Evolutionary conservation across 2,329 filamentous ascomycete species (phyloP).

Genomic region (Exophiala viscosa): DNA sequence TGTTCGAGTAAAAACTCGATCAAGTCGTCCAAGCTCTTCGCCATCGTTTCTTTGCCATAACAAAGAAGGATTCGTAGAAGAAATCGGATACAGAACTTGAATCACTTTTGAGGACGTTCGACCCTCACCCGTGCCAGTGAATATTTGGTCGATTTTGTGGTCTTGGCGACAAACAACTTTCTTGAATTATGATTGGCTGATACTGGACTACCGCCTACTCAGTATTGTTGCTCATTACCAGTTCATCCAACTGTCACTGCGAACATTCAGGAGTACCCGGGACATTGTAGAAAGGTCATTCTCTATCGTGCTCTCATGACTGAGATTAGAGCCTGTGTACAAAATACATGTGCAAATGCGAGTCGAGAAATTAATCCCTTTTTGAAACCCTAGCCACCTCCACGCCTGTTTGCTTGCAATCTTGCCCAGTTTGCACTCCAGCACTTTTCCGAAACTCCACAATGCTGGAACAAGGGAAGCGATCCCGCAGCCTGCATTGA

Average conservation of each 20-base stretch:
- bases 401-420: slow-evolving; percentile 3
- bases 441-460: slow-evolving; percentile 23
- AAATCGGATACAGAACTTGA: background rate
- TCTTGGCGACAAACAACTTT: slow-evolving; percentile 2
- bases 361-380: slow-evolving; percentile 14
- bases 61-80: background rate
- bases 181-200: slow-evolving; percentile 2
- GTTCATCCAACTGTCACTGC: background rate
- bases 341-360: slow-evolving; percentile 6
- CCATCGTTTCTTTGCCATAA: slow-evolving; percentile 37
- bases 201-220: background rate
- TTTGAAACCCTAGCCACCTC: background rate
- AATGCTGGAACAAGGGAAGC: slow-evolving; percentile 14
- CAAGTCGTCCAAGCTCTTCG: slow-evolving; percentile 52
- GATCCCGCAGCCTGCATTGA: slow-evolving; percentile 1
- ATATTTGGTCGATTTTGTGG: slow-evolving; percentile 3
- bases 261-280: background rate
- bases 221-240: background rate
- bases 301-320: no score
- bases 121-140: background rate
- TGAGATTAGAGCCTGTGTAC: no score
- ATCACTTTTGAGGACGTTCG: slow-evolving; percentile 7
- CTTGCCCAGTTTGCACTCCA: slow-evolving; percentile 5
- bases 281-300: no score
- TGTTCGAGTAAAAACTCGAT: slow-evolving; percentile 57